Conservation (phyloP, 805 yeast species). For the Myxozyma melibiosi region DNA sequence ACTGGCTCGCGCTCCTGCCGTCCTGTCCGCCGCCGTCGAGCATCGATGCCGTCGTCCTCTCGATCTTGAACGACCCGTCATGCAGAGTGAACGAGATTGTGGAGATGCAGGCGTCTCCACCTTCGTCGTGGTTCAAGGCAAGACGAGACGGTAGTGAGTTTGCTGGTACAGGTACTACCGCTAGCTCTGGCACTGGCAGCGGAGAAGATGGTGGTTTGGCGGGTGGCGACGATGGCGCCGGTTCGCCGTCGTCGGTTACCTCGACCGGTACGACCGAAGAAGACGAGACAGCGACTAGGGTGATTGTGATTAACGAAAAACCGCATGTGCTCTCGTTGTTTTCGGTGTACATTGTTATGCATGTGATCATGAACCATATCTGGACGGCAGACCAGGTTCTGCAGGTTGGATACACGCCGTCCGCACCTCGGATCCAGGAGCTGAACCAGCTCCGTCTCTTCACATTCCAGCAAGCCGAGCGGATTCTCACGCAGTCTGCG, state of each 20-base stretch:
- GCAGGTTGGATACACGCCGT: constrained; percentile 7
- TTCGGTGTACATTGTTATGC: constrained; percentile 16
- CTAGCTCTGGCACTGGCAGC: too few species aligned
- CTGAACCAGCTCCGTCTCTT: constrained; percentile 15
- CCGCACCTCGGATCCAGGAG: constrained; percentile 14
- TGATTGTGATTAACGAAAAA: constrained; percentile 4
- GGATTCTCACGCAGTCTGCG: constrained; percentile 10
- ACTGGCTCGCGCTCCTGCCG: constrained; percentile 15
- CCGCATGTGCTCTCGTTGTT: constrained; percentile 14
- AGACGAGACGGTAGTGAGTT: too few species aligned
- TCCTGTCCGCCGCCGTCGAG: constrained; percentile 10
- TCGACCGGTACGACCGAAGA: constrained; percentile 3
- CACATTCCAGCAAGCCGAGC: constrained; percentile 17
- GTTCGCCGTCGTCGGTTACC: background rate
- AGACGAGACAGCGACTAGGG: constrained; percentile 9
- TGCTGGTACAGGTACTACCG: background rate
- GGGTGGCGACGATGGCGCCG: background rate
- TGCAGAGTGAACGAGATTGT: constrained; percentile 7
- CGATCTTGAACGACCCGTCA: constrained; percentile 9
- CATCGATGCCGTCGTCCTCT: constrained; percentile 2
- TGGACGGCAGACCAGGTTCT: constrained; percentile 19
- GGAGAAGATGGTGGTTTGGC: background rate
- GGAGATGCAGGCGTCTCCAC: background rate
- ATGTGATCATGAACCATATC: constrained; percentile 19
- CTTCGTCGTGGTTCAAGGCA: background rate